These are phyloP conservation scores for maize (Zea mays) DNA, from an alignment of 176 grass and related monocot species.

Conservation along the genomic window DNA sequence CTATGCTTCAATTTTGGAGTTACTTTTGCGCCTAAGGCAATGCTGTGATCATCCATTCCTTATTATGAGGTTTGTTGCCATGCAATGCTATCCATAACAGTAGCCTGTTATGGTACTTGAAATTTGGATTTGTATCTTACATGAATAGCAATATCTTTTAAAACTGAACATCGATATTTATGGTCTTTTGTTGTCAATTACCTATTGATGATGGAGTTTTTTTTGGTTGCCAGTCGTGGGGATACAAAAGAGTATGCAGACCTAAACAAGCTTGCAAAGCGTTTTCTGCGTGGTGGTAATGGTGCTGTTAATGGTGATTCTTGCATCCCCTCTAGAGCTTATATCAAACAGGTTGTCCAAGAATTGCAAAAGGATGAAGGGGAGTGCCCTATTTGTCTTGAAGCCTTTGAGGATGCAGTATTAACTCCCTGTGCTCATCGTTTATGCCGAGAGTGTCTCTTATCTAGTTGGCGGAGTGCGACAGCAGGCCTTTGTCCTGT, in stretches of 20 bases:
- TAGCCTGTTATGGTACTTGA: too few relatives aligned
- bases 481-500: slow-evolving; percentile 81
- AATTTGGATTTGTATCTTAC: too few relatives aligned
- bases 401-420: slow-evolving; percentile 96
- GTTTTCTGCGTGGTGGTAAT: slow-evolving; percentile 65
- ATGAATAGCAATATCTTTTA: too few relatives aligned
- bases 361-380: slow-evolving; percentile 85
- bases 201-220: slow-evolving; percentile 36
- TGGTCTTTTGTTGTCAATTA: too few relatives aligned
- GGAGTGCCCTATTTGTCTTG: slow-evolving; percentile 93
- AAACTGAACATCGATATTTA: too few relatives aligned
- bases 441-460: slow-evolving; percentile 87
- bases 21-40: slow-evolving; percentile 93
- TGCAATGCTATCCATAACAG: background rate
- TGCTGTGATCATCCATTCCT: slow-evolving; percentile 99
- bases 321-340: slow-evolving; percentile 67
- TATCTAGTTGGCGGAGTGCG: slow-evolving; percentile 80
- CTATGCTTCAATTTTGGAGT: slow-evolving; percentile 96
- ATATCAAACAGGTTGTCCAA: slow-evolving; percentile 79
- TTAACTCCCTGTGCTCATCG: slow-evolving; percentile 89
- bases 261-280: slow-evolving; percentile 84
- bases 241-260: slow-evolving; percentile 94
- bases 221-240: slow-evolving; percentile 67
- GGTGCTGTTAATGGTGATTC: slow-evolving; percentile 48
- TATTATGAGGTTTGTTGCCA: slow-evolving; percentile 87